phyloP scores from a whole-genome alignment of 179 eudicot species.

The Nepenthes alata region DNA sequence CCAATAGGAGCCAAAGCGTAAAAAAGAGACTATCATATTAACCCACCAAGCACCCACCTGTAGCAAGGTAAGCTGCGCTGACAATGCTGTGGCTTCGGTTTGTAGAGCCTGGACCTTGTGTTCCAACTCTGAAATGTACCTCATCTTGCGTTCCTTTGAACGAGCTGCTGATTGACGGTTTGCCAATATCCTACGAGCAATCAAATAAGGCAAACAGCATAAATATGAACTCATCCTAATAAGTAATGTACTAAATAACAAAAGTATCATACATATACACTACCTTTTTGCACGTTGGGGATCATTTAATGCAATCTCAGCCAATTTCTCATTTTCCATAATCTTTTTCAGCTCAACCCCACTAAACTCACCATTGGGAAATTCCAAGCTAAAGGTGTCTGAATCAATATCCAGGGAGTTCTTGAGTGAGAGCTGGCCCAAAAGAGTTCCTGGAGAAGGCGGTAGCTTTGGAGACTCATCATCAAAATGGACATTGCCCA shows the following conservation, averaged over 20 bases:
- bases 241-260: neutral
- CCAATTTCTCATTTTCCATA: conserved; percentile 83
- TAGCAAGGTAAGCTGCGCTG: conserved; percentile 80
- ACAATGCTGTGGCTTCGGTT: conserved; percentile 84
- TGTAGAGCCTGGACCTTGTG: conserved; percentile 88
- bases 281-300: conserved; percentile 92
- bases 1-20: no score
- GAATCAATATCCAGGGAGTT: conserved; percentile 32
- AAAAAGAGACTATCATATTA: no score
- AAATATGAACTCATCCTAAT: neutral
- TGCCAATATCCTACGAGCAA: conserved; percentile 57
- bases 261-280: neutral
- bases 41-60: conserved; percentile 32
- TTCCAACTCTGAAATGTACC: conserved; percentile 81
- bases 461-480: conserved; percentile 62
- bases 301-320: conserved; percentile 73
- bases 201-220: neutral
- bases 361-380: conserved; percentile 79
- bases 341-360: conserved; percentile 87
- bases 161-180: conserved; percentile 96
- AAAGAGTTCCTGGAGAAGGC: conserved; percentile 49
- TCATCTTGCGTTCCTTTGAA: conserved; percentile 81
- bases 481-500: conserved; percentile 54
- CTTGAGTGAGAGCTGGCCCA: conserved; percentile 56
- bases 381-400: conserved; percentile 58